Evolutionary conservation across 2,329 filamentous ascomycete genomes (phyloP).

Genomic region (Juglanconis sp.): DNA sequence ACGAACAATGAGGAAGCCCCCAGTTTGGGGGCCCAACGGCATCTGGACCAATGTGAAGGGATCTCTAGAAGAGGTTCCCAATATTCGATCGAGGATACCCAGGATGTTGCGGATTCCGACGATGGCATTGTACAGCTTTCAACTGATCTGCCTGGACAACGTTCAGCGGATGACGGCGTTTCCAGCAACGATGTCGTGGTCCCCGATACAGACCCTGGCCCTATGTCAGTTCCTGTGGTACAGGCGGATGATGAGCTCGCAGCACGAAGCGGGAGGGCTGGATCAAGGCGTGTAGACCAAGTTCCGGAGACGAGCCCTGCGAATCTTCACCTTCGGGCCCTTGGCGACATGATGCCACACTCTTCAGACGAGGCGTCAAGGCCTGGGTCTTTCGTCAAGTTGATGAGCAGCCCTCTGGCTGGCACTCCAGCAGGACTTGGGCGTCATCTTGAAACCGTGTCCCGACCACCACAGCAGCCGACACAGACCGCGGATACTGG

Average conservation of each 20-base stretch:
- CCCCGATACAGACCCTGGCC: conserved; percentile 9
- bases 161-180: background rate
- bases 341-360: background rate
- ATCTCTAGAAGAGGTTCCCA: conserved; percentile 18
- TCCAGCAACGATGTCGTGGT: conserved; percentile 14
- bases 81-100: conserved; percentile 21
- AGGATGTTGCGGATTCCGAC: conserved; percentile 16
- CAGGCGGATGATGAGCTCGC: conserved; percentile 4
- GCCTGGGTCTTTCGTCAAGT: background rate
- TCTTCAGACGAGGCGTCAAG: background rate
- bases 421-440: background rate
- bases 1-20: conserved; percentile 23
- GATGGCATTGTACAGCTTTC: background rate
- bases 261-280: background rate
- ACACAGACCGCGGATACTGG: background rate
- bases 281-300: conserved; percentile 17
- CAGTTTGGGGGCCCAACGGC: conserved; percentile 19
- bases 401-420: background rate
- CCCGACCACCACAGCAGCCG: background rate
- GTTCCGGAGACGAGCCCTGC: conserved; percentile 31
- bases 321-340: conserved; percentile 15
- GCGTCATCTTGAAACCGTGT: background rate
- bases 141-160: background rate
- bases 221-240: conserved; percentile 1
- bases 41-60: conserved; percentile 20